These are phyloP conservation scores for Xylaria digitata DNA, from an alignment of 2,329 filamentous ascomycete genomes.

Conservation along the genomic window DNA sequence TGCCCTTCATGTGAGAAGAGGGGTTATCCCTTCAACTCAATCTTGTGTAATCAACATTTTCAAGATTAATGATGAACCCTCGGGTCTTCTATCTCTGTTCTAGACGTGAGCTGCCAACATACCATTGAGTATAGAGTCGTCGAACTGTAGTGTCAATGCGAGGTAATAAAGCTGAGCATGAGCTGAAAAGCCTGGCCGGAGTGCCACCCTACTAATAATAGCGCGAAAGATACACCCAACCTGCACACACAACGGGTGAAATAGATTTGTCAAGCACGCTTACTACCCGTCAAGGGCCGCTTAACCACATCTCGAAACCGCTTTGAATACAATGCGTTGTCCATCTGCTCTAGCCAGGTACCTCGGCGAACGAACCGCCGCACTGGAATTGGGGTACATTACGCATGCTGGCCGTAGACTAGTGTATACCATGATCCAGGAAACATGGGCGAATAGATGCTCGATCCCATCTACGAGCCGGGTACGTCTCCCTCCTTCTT, in stretches of 20 bases:
- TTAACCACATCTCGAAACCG: slow-evolving; percentile 12
- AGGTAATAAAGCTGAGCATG: slow-evolving; percentile 7
- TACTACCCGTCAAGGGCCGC: slow-evolving; percentile 25
- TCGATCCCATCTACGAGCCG: not conserved
- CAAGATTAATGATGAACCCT: not conserved
- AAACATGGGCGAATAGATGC: not conserved
- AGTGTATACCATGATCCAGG: slow-evolving; percentile 10
- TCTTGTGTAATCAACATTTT: not conserved
- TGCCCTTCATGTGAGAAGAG: not conserved
- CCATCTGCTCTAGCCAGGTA: slow-evolving; percentile 1
- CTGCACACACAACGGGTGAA: slow-evolving; percentile 23
- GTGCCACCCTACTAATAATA: slow-evolving; percentile 29
- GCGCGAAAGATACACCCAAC: slow-evolving; percentile 13
- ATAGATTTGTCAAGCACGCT: slow-evolving; percentile 34
- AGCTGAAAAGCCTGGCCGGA: slow-evolving; percentile 24
- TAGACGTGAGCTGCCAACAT: not conserved
- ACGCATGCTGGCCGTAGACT: not conserved
- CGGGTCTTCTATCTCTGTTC: not conserved
- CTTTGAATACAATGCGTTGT: not conserved
- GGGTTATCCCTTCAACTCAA: not conserved
- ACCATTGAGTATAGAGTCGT: not conserved
- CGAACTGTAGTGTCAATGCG: slow-evolving; percentile 15
- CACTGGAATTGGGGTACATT: slow-evolving; percentile 6
- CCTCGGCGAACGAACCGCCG: not conserved
- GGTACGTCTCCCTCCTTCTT: not conserved